phyloP scores from a whole-genome alignment of 2,329 filamentous ascomycete genomes.

The Apiospora sp. region DNA sequence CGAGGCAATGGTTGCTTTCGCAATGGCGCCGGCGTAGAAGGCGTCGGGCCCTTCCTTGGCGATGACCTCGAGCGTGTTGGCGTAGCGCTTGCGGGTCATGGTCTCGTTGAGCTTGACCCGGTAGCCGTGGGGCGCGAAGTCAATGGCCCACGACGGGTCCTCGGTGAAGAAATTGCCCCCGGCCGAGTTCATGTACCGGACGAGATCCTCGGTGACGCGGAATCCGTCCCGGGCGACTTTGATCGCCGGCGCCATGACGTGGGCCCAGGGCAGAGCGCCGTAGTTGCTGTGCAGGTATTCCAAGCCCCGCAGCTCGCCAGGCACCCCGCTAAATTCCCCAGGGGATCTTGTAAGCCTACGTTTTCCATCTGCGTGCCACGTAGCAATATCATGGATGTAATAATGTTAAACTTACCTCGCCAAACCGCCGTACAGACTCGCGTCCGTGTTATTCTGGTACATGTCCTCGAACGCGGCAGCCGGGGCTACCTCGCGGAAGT shows the following conservation, averaged over 20 bases:
- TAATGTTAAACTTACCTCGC: slow-evolving; percentile 65
- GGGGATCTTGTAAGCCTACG: slow-evolving; percentile 26
- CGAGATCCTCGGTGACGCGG: slow-evolving; percentile 70
- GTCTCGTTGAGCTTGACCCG: slow-evolving; percentile 43
- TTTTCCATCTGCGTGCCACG: too few relatives aligned
- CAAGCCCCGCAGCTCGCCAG: slow-evolving; percentile 76
- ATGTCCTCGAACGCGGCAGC: slow-evolving; percentile 81
- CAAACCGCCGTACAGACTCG: slow-evolving; percentile 73
- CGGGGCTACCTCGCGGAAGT: slow-evolving; percentile 86
- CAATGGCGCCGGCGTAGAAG: slow-evolving; percentile 54
- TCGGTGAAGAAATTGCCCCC: slow-evolving; percentile 70
- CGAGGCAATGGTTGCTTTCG: slow-evolving; percentile 59
- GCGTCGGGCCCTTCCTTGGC: slow-evolving; percentile 46
- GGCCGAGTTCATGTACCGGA: slow-evolving; percentile 70
- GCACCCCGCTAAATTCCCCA: slow-evolving; percentile 61
- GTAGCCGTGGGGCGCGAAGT: slow-evolving; percentile 69
- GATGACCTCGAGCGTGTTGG: slow-evolving; percentile 61
- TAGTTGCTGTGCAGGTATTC: slow-evolving; percentile 77
- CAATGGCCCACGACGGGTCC: slow-evolving; percentile 79
- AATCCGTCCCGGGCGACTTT: slow-evolving; percentile 78
- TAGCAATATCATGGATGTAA: slow-evolving; percentile 41
- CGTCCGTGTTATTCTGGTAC: slow-evolving; percentile 74
- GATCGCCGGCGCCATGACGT: slow-evolving; percentile 74
- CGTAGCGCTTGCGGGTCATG: slow-evolving; percentile 61
- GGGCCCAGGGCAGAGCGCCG: slow-evolving; percentile 69